These are phyloP conservation scores for Penicillium nordicum DNA, from an alignment of 2,329 filamentous ascomycete genomes.

Conservation along the genomic window DNA sequence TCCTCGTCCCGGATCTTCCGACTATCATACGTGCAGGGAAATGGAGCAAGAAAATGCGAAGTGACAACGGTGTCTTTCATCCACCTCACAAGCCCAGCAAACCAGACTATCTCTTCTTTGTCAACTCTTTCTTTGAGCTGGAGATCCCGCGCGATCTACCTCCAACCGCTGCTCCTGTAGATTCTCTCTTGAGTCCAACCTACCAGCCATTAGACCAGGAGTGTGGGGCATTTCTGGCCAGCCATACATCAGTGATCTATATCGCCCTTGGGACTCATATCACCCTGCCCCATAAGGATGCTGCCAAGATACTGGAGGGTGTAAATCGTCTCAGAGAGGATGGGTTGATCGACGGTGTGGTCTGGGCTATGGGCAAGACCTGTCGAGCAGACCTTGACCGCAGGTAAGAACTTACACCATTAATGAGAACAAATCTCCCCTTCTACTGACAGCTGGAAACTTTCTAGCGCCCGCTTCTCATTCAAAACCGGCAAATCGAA, in stretches of 20 bases:
- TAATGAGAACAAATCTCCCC: neutral
- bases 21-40: neutral
- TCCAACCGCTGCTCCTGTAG: neutral
- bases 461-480: neutral
- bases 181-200: neutral
- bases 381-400: neutral
- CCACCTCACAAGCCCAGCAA: neutral
- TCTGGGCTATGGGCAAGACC: neutral
- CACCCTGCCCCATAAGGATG: neutral
- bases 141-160: neutral
- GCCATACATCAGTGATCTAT: neutral
- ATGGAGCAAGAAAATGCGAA: neutral
- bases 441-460: neutral
- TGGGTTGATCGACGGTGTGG: neutral
- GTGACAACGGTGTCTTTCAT: neutral
- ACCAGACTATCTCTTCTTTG: neutral
- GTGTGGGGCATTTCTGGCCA: neutral
- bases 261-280: neutral
- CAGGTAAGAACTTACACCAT: neutral
- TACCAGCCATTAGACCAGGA: neutral
- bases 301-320: neutral
- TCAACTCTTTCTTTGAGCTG: neutral
- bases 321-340: neutral
- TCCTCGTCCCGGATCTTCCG: neutral
- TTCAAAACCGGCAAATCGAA: neutral